These are phyloP conservation scores for Penicillium rolfsii DNA, from an alignment of 2,329 filamentous ascomycete species.

Conservation along the genomic window DNA sequence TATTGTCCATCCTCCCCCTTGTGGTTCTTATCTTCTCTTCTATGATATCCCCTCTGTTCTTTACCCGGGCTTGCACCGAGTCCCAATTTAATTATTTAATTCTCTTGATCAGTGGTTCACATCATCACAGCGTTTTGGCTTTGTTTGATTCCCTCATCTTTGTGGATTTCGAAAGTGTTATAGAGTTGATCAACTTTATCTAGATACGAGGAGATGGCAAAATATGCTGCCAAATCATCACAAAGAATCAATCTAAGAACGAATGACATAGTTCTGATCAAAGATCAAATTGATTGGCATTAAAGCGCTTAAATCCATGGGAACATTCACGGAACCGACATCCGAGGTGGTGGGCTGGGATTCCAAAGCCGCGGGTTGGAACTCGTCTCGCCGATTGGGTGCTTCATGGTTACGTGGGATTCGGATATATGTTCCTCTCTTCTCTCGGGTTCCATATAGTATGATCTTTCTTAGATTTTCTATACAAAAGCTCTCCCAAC, in stretches of 20 bases:
- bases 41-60: slow-evolving; percentile 51
- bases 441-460: not conserved
- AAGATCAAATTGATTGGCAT: not conserved
- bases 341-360: slow-evolving; percentile 12
- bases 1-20: slow-evolving; percentile 12
- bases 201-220: slow-evolving; percentile 10
- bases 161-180: slow-evolving; percentile 20
- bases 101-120: slow-evolving; percentile 19
- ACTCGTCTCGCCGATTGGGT: slow-evolving; percentile 3
- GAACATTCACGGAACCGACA: slow-evolving; percentile 10
- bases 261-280: slow-evolving; percentile 22
- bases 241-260: slow-evolving; percentile 22
- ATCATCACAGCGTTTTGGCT: slow-evolving; percentile 26
- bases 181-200: slow-evolving; percentile 22
- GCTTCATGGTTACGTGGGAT: slow-evolving; percentile 9
- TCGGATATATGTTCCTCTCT: not conserved
- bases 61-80: slow-evolving; percentile 36
- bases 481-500: not conserved
- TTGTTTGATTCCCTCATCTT: slow-evolving; percentile 20
- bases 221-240: slow-evolving; percentile 11
- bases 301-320: not conserved
- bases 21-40: slow-evolving; percentile 35
- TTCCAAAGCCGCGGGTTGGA: slow-evolving; percentile 15
- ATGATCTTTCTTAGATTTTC: not conserved
- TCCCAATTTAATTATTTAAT: slow-evolving; percentile 40